A percentile compares a stretch with the other conserved stretches of the same genome.
Evolutionary conservation across 2,329 filamentous ascomycete species (phyloP).

Genomic region (Pseudopyrenochaeta lycopersici): DNA sequence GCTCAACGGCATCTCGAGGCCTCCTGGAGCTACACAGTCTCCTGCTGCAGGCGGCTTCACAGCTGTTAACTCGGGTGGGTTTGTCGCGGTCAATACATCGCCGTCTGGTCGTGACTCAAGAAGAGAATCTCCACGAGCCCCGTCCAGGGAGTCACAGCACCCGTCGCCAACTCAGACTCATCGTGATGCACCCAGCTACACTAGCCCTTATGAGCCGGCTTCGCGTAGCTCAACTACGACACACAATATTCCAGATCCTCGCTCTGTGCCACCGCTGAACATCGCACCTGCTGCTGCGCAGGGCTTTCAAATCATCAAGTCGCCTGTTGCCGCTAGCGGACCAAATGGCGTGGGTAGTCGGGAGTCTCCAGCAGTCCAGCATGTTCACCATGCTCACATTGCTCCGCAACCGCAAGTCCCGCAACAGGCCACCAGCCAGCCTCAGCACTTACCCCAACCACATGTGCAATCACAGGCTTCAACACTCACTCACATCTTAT

Average conservation of each 20-base stretch:
- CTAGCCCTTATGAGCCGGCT: slow-evolving; percentile 41
- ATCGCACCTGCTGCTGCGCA: slow-evolving; percentile 12
- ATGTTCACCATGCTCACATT: slow-evolving; percentile 24
- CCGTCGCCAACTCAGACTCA: slow-evolving; percentile 13
- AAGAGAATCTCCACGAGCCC: slow-evolving; percentile 17
- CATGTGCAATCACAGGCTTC: slow-evolving; percentile 13
- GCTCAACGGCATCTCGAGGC: slow-evolving; percentile 34
- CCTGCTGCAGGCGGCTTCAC: slow-evolving; percentile 26
- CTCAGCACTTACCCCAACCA: slow-evolving; percentile 9
- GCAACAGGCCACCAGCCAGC: slow-evolving; percentile 10
- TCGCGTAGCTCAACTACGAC: slow-evolving; percentile 18
- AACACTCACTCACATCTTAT: slow-evolving; percentile 17
- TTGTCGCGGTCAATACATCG: slow-evolving; percentile 35
- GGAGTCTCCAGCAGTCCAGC: slow-evolving; percentile 30
- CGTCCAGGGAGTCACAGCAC: slow-evolving; percentile 24
- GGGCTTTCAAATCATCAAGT: slow-evolving; percentile 20
- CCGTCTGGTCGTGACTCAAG: slow-evolving; percentile 20
- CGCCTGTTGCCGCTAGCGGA: slow-evolving; percentile 23
- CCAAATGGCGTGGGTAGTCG: slow-evolving; percentile 24
- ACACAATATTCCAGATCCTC: slow-evolving; percentile 20
- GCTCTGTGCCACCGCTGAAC: slow-evolving; percentile 20
- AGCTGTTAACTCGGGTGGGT: slow-evolving; percentile 31
- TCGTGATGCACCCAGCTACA: slow-evolving; percentile 33
- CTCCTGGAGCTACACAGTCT: slow-evolving; percentile 15
- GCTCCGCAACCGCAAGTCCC: slow-evolving; percentile 25